Evolutionary conservation across 768 basidiomycete genomes (phyloP), one percentile per base, ranked within the genome.

Genomic region (Boletus rubescentipes): DNA sequence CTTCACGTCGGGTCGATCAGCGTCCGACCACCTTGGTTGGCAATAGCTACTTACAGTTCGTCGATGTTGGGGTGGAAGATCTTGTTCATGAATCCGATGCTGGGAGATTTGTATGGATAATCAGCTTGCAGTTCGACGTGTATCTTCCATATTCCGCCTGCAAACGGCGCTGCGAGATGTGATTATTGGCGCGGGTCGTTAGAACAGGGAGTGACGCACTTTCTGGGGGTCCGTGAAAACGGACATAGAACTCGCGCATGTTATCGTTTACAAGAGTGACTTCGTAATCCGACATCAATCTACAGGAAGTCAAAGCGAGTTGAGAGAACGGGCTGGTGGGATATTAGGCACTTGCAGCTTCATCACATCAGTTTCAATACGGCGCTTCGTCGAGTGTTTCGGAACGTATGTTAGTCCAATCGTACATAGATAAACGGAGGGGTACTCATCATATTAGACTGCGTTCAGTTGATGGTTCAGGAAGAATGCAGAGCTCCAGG

Each of bases 1-100:
- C 94, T 96, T 69, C 30, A 55, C 26, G 34, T 36, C 37, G 48
- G 39, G 46, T 42, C 26, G 31, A 42, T 57, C 26, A 60, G 51
- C 55, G 58, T 49, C 39, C 35, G 34, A 41, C 21, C 6, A 20
- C 49, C n/a, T 52, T 40, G n/a, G 38, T 34, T 37, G 30, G 51
- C 45, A 51, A 55, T 55, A n/a, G 34, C 1, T 23, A 77, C 93
- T 67, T 71, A 98, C 89, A 97, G 77, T 73, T 99, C 97, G 74
- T 99, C 97, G 66, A 99, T 99, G 68, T 99, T 99, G 18, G 97
- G 97, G 65, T 98, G 97, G 70, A 97, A 98, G 71, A 99, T 98
- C 88, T 98, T 98, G 83, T 99, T 99, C 93, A 97, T 95, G 75
- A 99, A 99, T 2, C 97, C 97, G 61, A 99, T 99, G 68, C 92